Evolutionary conservation across 2,329 filamentous ascomycete genomes (phyloP), one percentile per base, ranked within the genome.

Genomic region (Talaromyces funiculosus): DNA sequence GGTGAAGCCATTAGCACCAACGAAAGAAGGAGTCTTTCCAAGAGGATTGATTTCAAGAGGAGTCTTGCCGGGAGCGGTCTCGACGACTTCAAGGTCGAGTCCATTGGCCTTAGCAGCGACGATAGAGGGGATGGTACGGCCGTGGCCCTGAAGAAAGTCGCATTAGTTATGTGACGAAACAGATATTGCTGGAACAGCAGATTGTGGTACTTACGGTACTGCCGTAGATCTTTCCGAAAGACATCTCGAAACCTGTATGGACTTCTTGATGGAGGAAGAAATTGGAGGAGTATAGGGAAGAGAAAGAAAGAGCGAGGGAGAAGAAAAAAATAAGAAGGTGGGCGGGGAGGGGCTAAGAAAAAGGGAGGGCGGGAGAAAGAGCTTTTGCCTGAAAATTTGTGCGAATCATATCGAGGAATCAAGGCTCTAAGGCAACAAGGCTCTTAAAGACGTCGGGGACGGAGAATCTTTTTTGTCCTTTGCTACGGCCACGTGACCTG

Each of bases 161-260:
- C 57, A 58, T 68, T 69, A 65, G 62, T 69, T 68, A 67, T 66
- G 16, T 37, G 38, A 51, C 20, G 20, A 24, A 37, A 47, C 16
- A 56, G 2, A 6, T 18, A 54, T 20, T 4, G 51, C 35, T 6
- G 9, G 20, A 29, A 38, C 6, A 40, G 51, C 29, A 33, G 18
- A 12, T 7, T 51, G 8, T 24, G n/a, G 18, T 45, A 73, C 82
- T 71, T 87, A 96, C 93, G 81, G 85, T 77, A 79, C 85, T 86
- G 77, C 89, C 90, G 86, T 94, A 97, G 75, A 99, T 86, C 84
- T 96, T 99, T 82, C 94, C 94, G 86, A 99, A 97, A 77, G 90
- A 84, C 89, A 96, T 95, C 78, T 85, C 90, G 82, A 71, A 64
- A 63, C 57, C 61, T 57, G 65, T 38, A 62, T 60, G 18, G 56